These are phyloP conservation scores for Phoenix roebelenii DNA, from an alignment of 176 grass and related monocot species.

Conservation along the genomic window DNA sequence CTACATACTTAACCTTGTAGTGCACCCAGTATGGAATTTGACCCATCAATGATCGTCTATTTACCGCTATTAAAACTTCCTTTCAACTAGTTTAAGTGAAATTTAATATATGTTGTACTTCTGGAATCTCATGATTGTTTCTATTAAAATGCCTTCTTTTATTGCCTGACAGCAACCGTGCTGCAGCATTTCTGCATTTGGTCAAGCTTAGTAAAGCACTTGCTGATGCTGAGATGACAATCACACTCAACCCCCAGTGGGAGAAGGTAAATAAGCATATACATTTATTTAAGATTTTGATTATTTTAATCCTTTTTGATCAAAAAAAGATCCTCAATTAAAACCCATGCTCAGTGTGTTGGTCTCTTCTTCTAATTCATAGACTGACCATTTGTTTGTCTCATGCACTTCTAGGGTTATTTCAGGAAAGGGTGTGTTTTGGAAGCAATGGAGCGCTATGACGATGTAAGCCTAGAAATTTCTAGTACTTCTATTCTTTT, in stretches of 20 bases:
- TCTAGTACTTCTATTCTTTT: neutral
- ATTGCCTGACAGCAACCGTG: constrained; percentile 55
- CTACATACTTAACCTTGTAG: too few species aligned
- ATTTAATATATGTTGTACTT: too few species aligned
- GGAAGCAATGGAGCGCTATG: constrained; percentile 90
- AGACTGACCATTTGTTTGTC: constrained; percentile 1
- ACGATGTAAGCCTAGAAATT: constrained; percentile 56
- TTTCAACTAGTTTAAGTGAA: too few species aligned
- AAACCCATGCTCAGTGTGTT: too few species aligned
- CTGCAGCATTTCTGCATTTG: constrained; percentile 82
- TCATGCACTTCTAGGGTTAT: constrained; percentile 70
- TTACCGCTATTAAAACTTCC: too few species aligned
- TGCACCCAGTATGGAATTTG: too few species aligned
- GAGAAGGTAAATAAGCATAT: constrained; percentile 59
- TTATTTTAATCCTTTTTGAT: too few species aligned
- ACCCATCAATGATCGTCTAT: too few species aligned
- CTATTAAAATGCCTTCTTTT: constrained; percentile 15
- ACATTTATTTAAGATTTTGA: too few species aligned
- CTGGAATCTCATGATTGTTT: neutral
- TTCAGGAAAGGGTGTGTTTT: constrained; percentile 92
- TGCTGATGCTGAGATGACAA: constrained; percentile 82
- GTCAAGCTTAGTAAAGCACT: constrained; percentile 97
- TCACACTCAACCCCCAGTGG: constrained; percentile 78
- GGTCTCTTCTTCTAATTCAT: too few species aligned
- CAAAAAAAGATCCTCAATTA: too few species aligned